Conservation (phyloP, 176 grass and related monocot species). For the Areca catechu region DNA sequence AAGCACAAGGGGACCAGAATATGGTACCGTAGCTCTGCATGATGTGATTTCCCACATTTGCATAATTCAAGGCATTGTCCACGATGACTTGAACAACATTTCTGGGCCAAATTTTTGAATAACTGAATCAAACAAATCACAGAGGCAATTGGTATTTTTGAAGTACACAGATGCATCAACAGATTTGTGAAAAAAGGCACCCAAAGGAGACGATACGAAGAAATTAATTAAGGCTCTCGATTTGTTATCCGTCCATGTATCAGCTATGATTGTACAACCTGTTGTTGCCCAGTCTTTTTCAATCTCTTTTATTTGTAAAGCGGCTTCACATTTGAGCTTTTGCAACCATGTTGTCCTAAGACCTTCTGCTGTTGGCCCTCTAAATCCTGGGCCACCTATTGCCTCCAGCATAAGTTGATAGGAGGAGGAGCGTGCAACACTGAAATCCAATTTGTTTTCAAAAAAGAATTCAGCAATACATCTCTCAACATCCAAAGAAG, state of each 20-base stretch:
- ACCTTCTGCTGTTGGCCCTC: conserved; percentile 44
- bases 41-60: conserved; percentile 53
- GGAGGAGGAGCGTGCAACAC: conserved; percentile 46
- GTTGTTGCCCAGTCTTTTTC: conserved; percentile 85
- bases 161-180: conserved; percentile 68
- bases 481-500: conserved; percentile 48
- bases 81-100: conserved; percentile 86
- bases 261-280: conserved; percentile 79
- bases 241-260: conserved; percentile 90
- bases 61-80: conserved; percentile 65
- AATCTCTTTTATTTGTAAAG: conserved; percentile 57
- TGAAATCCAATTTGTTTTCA: conserved; percentile 86
- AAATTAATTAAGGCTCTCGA: conserved; percentile 68
- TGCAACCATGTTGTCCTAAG: conserved; percentile 65
- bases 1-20: conserved; percentile 88
- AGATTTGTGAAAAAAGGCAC: conserved; percentile 82
- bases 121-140: conserved; percentile 85
- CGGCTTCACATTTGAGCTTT: conserved; percentile 62
- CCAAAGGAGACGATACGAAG: conserved; percentile 67
- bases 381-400: conserved; percentile 61
- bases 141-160: conserved; percentile 59
- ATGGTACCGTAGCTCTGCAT: conserved; percentile 78
- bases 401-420: conserved; percentile 67
- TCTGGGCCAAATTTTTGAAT: conserved; percentile 81
- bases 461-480: conserved; percentile 96